Evolutionary conservation across 1,284 basidiomycete species (phyloP).

Genomic region (Moesziomyces aphidis): DNA sequence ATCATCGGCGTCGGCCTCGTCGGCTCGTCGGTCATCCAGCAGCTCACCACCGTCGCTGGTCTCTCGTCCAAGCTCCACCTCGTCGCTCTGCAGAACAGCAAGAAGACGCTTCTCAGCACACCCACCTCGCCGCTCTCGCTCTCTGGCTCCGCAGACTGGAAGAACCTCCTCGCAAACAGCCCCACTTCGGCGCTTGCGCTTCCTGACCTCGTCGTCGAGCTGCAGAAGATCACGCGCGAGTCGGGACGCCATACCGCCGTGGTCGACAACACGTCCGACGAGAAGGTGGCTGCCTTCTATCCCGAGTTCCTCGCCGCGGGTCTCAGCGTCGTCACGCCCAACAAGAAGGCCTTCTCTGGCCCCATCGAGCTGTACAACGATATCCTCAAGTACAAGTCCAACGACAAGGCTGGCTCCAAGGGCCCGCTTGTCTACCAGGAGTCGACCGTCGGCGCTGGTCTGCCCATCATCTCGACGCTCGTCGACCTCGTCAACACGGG

Average conservation of each 20-base stretch:
- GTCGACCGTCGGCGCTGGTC: constrained; percentile 92
- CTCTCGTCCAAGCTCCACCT: constrained; percentile 56
- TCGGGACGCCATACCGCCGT: constrained; percentile 73
- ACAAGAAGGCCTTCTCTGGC: constrained; percentile 95
- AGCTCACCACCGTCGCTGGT: constrained; percentile 53
- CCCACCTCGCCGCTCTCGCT: constrained; percentile 36
- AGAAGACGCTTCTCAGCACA: constrained; percentile 61
- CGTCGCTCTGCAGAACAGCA: constrained; percentile 64
- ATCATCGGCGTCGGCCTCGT: constrained; percentile 66
- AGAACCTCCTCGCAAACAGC: constrained; percentile 40
- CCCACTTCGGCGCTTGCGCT: constrained; percentile 50
- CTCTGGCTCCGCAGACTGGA: constrained; percentile 49
- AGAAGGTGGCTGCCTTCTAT: constrained; percentile 84
- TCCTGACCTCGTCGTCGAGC: constrained; percentile 45
- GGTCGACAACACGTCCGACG: constrained; percentile 93
- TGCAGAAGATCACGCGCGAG: constrained; percentile 51
- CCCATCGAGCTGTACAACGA: constrained; percentile 78
- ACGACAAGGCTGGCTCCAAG: constrained; percentile 35
- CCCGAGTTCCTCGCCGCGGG: constrained; percentile 83
- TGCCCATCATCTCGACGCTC: constrained; percentile 91
- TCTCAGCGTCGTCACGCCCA: constrained; percentile 91
- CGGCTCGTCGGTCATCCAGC: constrained; percentile 63
- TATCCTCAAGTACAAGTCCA: constrained; percentile 71
- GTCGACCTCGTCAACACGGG: constrained; percentile 92
- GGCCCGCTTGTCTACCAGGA: constrained; percentile 85